Evolutionary conservation across 805 yeast species (phyloP), one percentile per base, ranked within the genome.

Genomic region (Komagataella populi): DNA sequence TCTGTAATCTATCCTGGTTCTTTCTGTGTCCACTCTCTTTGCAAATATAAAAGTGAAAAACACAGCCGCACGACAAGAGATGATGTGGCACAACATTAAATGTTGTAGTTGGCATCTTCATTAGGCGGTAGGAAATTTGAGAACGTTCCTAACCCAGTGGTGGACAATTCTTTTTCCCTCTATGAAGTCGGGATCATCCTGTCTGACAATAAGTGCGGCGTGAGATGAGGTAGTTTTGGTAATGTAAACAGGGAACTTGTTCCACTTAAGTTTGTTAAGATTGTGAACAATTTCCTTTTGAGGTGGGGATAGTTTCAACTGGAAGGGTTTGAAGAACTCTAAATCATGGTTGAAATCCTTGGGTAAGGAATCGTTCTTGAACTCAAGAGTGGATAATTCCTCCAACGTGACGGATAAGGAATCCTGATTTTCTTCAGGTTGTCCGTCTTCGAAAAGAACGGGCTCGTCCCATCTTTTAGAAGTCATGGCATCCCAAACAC

Each of bases 151-250:
- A 7, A 82, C 65, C 73, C 84, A 83, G 63, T 87, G 95, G 45
- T 64, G 66, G 23, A 87, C 74, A 4, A 84, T 87, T 2, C 70
- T 61, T 58, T 79, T 76, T 0, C 96, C 96, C 63, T 87, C 95
- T 39, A 65, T 77, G 55, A 83, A 81, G 8, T 73, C 72, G 8
- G 72, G 71, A 30, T 74, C 76, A 22, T 68, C 67, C 55, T 74
- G 78, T 49, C 95, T 73, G 46, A 82, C 86, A 53, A 87, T 84
- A 1, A 87, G 82, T 1, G 93, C 95, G 1, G 95, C 87, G 60
- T 87, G 96, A 1, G 95, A 77, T 47, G 81, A 76, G 49, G 72
- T 72, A 5, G 91, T 81, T 30, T 75, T 68, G 44, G 82, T 73
- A 53, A 87, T 83, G 53, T 82, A 74, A 23, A 87, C 73, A 0